These are phyloP conservation scores for Effrenium voratum DNA, from an alignment of 73 alveolate genomes.

Conservation along the genomic window DNA sequence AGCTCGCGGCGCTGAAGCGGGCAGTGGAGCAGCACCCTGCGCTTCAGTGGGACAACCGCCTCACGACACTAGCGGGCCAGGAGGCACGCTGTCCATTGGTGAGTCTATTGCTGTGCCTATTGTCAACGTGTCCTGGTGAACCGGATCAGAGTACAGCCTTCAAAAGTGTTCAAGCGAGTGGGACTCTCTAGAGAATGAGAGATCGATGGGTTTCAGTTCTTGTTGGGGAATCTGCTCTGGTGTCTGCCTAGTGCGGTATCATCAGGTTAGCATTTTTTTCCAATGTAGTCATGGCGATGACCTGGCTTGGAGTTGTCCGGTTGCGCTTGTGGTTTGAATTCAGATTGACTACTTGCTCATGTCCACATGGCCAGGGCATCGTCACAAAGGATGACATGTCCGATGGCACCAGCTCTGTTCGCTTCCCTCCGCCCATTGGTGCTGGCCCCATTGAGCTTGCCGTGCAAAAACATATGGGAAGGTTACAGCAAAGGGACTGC, in stretches of 20 bases:
- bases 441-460: not conserved
- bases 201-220: not conserved
- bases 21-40: conserved; percentile 18
- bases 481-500: too few relatives aligned
- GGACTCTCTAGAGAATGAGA: not conserved
- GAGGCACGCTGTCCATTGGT: not conserved
- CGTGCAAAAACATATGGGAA: too few relatives aligned
- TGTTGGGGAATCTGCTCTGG: not conserved
- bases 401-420: not conserved
- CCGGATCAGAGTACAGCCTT: not conserved
- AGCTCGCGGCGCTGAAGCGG: not conserved
- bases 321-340: too few relatives aligned
- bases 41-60: conserved; percentile 2
- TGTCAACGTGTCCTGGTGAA: not conserved
- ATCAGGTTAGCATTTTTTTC: too few relatives aligned
- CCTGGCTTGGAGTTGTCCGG: too few relatives aligned
- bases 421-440: conserved; percentile 15
- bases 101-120: not conserved
- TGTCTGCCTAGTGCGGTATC: too few relatives aligned
- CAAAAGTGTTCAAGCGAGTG: not conserved
- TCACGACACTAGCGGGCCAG: not conserved
- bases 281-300: too few relatives aligned
- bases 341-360: not conserved
- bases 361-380: not conserved
- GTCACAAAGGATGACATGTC: not conserved